Evolutionary conservation across 1,284 basidiomycete genomes (phyloP).

Genomic region (Ustilago hordei): DNA sequence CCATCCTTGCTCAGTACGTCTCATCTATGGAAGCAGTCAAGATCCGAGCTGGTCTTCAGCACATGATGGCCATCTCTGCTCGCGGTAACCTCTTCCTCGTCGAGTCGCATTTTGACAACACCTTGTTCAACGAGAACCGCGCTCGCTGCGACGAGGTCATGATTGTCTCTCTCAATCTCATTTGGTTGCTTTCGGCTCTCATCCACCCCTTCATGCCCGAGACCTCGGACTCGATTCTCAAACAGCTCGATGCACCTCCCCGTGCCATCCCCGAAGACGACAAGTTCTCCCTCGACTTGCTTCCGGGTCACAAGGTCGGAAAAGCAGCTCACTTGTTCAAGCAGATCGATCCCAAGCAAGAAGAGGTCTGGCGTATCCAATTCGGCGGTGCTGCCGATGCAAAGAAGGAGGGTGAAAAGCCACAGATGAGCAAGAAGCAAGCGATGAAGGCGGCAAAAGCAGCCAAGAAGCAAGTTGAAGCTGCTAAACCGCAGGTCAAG

Average conservation of each 20-base stretch:
- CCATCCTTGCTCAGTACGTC: conserved; percentile 82
- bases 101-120: conserved; percentile 89
- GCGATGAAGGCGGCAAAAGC: conserved; percentile 66
- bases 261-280: conserved; percentile 74
- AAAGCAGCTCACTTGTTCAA: conserved; percentile 91
- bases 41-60: conserved; percentile 85
- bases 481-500: conserved; percentile 49
- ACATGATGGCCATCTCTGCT: conserved; percentile 88
- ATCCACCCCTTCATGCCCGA: conserved; percentile 97
- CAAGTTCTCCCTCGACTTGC: conserved; percentile 79
- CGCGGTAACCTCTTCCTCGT: conserved; percentile 96
- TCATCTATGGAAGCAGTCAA: conserved; percentile 92
- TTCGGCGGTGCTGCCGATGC: conserved; percentile 77
- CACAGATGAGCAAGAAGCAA: conserved; percentile 65
- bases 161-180: conserved; percentile 88
- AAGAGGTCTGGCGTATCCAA: conserved; percentile 82
- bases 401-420: conserved; percentile 44
- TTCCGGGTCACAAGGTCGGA: conserved; percentile 87
- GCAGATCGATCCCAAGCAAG: conserved; percentile 91
- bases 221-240: conserved; percentile 83
- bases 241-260: conserved; percentile 89
- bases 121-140: conserved; percentile 83
- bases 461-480: conserved; percentile 59
- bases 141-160: conserved; percentile 89
- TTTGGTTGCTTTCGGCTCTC: conserved; percentile 87